Evolutionary conservation across 78 protist species (phyloP).

Genomic region (Chrysochromulina tobinii): DNA sequence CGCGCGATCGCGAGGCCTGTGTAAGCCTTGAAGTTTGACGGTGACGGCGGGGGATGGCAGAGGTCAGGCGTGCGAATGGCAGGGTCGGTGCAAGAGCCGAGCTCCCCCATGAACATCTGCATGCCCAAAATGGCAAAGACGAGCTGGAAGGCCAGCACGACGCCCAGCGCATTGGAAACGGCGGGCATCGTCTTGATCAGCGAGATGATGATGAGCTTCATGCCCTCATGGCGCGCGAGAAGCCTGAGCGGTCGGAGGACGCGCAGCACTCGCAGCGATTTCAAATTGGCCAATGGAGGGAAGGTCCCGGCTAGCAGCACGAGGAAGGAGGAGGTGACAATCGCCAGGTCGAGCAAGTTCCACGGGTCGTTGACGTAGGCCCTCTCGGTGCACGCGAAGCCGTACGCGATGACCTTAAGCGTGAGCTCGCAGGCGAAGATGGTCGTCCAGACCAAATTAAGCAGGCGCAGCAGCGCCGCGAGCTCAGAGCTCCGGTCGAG

Average conservation of each 20-base stretch:
- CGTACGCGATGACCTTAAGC: not conserved
- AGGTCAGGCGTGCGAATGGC: too few species aligned
- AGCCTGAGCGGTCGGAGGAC: constrained; percentile 18
- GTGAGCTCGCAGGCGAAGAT: not conserved
- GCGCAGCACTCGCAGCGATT: not conserved
- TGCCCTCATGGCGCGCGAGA: not conserved
- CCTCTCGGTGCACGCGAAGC: not conserved
- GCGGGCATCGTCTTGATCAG: not conserved
- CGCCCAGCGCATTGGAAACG: not conserved
- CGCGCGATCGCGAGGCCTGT: too few species aligned
- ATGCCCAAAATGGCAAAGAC: constrained; percentile 7
- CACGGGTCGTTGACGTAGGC: not conserved
- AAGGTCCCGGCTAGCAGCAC: too few species aligned
- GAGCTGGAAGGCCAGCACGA: not conserved
- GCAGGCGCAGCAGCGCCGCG: not conserved
- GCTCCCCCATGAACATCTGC: not conserved
- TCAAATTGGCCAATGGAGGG: too few species aligned
- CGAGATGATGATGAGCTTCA: not conserved
- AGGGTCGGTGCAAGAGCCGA: not conserved
- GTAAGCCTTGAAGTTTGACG: too few species aligned
- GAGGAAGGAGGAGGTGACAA: not conserved
- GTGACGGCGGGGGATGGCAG: too few species aligned
- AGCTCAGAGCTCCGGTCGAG: not conserved
- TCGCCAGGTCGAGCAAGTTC: constrained; percentile 38
- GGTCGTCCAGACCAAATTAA: too few species aligned